Base-by-base conservation (phyloP, 179 eudicot genomes). In the Spinacia oleracea region DNA sequence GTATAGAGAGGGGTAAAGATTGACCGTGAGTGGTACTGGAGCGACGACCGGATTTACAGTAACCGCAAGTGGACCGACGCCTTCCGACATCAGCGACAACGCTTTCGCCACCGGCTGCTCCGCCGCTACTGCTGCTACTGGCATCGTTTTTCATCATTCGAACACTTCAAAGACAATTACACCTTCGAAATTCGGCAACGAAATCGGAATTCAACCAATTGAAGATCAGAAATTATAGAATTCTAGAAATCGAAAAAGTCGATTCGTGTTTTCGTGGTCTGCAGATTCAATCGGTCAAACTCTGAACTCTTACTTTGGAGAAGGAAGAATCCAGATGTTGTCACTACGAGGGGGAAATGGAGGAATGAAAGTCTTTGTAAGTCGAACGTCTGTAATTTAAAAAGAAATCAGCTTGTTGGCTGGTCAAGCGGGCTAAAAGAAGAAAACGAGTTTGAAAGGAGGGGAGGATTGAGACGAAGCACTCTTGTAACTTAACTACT, bases 11-110 rank as follows among this genome's bases (percentile, higher is more conserved):
- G n/a, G n/a, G 32, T 45, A 81, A 51, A 72, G 14, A 77, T 71
- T 64, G 34, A 93, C 99, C 99, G 70, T 96, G 92, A 84, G 94
- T 77, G 27, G 90, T 78, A 78, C 99, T 93, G 72, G 97, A 75
- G 16, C 70, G 83, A 32, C 81, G 77, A 59, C 89, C 90, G 78
- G 97, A 93, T 90, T 83, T 92, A 69, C 99, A 96, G 77, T 96
- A 96, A 18, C 99, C 98, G 50, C 99, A 96, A 40, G 93, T 76
- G 85, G 85, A 89, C 50, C 89, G 87, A 18, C 90, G 93, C 58
- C 97, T 82, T 45, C 99, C 99, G 27, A 72, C 87, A 31, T 96
- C 94, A 5, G 25, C 77, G 1, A 93, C 89, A 62, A 87, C 89
- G 85, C 87, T 90, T 76, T 88, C 97, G 62, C 84, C 89, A 68